Evolutionary conservation across 176 grass and related monocot species (phyloP), one percentile per base, ranked within the genome.

Genomic region (Musa acuminata): DNA sequence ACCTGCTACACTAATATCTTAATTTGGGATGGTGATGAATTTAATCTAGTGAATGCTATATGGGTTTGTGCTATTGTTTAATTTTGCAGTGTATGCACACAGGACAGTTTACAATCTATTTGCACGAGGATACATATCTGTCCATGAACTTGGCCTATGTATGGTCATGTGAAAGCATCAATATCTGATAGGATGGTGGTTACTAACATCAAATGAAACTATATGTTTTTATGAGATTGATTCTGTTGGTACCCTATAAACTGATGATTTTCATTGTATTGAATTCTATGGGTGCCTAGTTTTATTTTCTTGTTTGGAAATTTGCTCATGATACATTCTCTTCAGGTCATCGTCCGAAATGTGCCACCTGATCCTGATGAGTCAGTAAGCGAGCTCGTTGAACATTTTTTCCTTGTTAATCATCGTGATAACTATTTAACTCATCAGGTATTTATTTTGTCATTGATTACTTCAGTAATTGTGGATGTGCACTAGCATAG

Each of bases 331-430:
- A 19, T 67, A 79, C 85, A 21, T 82, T 62, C 75, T 49, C 60
- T 88, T 84, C 75, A 99, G 96, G 96, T 99, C 11, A 84, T 99
- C 69, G 96, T 95, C 49, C 84, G 88, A 23, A 99, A 95, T 87
- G 87, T 99, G 69, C 96, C 86, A 6, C 88, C 88, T 79, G 91
- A 99, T 62, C 76, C 88, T 78, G 96, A 99, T 80, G 96, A 99
- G 85, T 99, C 96, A 50, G 81, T 95, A 49, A 73, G 91, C 74
- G 96, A 99, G 80, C 88, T 95, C 74, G 89, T 85, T 22, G 96
- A 99, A 75, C 96, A 99, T 87, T 99, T 99, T 83, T 95, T 99
- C 53, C 96, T 99, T 75, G 96, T 99, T 58, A 95, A 99, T 69
- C 96, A 99, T 84, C 96, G 85, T 82, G 88, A 92, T 79, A 59